Conservation (phyloP, 495 filamentous ascomycete genomes). For the Aspergillus mulundensis region DNA sequence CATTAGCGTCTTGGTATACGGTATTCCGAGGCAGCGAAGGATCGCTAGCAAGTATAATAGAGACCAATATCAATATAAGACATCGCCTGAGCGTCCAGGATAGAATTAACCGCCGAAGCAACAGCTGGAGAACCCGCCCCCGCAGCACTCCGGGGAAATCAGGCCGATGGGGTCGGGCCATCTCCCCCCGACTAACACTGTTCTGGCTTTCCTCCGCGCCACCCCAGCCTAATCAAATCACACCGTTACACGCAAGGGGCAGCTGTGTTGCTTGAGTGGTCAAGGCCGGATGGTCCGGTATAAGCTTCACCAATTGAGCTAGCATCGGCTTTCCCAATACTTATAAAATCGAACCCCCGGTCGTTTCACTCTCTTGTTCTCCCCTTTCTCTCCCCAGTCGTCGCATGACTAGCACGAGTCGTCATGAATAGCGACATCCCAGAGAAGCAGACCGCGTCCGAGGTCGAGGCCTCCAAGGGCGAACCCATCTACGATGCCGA, state of each 20-base stretch:
- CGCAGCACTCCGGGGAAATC: conserved; percentile 10
- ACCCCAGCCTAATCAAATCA: conserved; percentile 21
- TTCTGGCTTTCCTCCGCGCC: not conserved
- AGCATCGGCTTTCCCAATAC: conserved; percentile 1
- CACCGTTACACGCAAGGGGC: conserved; percentile 9
- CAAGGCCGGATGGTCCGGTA: conserved; percentile 15
- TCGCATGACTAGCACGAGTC: conserved; percentile 5
- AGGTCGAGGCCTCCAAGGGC: conserved; percentile 36
- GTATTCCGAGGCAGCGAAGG: too few relatives aligned
- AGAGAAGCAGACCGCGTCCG: conserved; percentile 32
- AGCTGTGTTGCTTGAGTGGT: too few relatives aligned
- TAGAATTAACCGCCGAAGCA: conserved; percentile 7
- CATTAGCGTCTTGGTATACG: too few relatives aligned
- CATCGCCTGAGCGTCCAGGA: too few relatives aligned
- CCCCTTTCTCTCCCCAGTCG: conserved; percentile 14
- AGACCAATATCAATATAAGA: not conserved
- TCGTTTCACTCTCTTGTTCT: conserved; percentile 26
- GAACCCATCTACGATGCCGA: conserved; percentile 38
- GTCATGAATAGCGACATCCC: conserved; percentile 39
- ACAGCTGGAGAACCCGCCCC: conserved; percentile 4
- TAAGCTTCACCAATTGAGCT: conserved; percentile 30
- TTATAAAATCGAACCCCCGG: too few relatives aligned
- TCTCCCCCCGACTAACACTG: conserved; percentile 15
- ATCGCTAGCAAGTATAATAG: too few relatives aligned
- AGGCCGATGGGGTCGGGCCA: conserved; percentile 11